Evolutionary conservation across 1,284 basidiomycete genomes (phyloP), one percentile per base, ranked within the genome.

Genomic region (Coniferiporia weirii): DNA sequence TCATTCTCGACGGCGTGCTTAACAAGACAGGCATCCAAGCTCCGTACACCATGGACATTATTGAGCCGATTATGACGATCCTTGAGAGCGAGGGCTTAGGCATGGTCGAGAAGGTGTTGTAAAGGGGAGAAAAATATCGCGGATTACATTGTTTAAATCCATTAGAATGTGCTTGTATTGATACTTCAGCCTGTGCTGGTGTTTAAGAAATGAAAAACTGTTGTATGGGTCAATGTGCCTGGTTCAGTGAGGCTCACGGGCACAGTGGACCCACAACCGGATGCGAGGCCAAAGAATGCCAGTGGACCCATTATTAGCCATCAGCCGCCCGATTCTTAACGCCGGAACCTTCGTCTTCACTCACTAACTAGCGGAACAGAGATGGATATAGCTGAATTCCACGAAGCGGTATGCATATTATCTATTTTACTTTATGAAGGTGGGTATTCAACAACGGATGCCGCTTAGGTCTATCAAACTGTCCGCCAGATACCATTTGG

Each of bases 1-100:
- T 93, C 62, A 81, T 95, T 32, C 76, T 91, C 35, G 88, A 91
- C 64, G 88, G 93, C 64, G 82, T 84, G 54, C 76, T 98, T 68
- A 85, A 77, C 66, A 83, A 81, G 60, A 83, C 87, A 9, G 95
- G 95, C 67, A 81, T 98, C n/a, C 82, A 89, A 59, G 91, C 86
- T 8, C 96, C 96, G 15, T 98, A 97, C 75, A 84, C 82, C 65
- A 89, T 90, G 76, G 89, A 91, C 68, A 85, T 95, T 47, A 94
- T 92, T 70, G 87, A 91, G 62, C 85, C 91, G 40, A 83, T 98
- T 67, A 79, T 92, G 52, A 81, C 80, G 64, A 73, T 82, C 52
- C 74, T 96, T 61, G 93, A 96, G 76, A 81, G 79, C 63, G 93
- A 96, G 76, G 92, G 93, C 10, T 73, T 96, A 65, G 87, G 86